These are phyloP conservation scores for Lasiodiplodia sp. DNA, from an alignment of 2,329 filamentous ascomycete species.

Conservation along the genomic window DNA sequence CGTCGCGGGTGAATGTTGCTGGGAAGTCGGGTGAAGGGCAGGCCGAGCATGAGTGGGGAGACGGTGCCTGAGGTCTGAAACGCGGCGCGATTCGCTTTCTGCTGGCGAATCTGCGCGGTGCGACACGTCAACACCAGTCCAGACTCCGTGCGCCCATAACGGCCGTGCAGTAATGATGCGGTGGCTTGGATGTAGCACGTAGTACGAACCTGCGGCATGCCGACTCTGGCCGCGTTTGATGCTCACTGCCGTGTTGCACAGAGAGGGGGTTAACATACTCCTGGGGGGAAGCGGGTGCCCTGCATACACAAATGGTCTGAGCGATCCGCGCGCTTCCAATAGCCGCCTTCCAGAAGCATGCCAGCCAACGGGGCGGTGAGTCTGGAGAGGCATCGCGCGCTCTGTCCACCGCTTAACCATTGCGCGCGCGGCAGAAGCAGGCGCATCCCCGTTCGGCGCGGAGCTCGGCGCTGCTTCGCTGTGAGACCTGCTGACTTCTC, in stretches of 20 bases:
- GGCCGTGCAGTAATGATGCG: conserved; percentile 4
- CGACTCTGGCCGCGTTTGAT: conserved; percentile 9
- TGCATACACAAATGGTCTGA: background rate
- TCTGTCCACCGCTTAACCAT: conserved; percentile 1
- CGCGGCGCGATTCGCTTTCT: conserved; percentile 8
- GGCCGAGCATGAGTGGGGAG: background rate
- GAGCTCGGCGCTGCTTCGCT: background rate
- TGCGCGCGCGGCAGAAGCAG: background rate
- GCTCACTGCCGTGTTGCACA: background rate
- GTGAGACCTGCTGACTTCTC: conserved; percentile 14
- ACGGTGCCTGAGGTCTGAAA: conserved; percentile 13
- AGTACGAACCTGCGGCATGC: background rate
- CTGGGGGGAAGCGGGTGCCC: background rate
- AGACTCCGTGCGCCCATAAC: conserved; percentile 2
- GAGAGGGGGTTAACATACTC: too few species aligned
- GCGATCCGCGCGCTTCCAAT: background rate
- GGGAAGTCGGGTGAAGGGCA: background rate
- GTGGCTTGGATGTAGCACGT: conserved; percentile 5
- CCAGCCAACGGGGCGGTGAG: conserved; percentile 10
- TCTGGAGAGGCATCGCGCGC: conserved; percentile 2
- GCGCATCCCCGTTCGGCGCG: background rate
- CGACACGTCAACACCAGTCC: conserved; percentile 21
- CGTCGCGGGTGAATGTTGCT: background rate
- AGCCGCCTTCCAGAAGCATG: background rate
- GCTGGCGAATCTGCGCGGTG: background rate